A percentile compares a stretch with the other conserved stretches of the same genome.
These are phyloP conservation scores for Aspergillus taichungensis DNA, from an alignment of 495 filamentous ascomycete genomes.

Conservation along the genomic window DNA sequence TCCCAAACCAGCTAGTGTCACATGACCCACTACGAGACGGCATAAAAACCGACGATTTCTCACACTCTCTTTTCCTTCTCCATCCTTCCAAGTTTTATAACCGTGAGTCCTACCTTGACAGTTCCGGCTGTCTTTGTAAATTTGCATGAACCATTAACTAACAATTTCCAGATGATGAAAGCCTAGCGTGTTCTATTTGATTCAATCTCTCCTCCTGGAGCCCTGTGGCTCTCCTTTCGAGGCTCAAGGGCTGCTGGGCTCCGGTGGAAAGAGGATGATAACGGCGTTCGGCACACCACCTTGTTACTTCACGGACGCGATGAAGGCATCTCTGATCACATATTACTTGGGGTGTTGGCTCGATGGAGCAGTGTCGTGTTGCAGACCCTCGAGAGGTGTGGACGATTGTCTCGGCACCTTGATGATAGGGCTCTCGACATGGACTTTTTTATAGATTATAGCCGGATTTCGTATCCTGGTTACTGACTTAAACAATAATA, in stretches of 20 bases:
- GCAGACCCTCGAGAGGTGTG: conserved; percentile 11
- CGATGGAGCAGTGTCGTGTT: not conserved
- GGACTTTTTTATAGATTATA: too few relatives aligned
- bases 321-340: conserved; percentile 90
- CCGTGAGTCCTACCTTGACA: conserved; percentile 51
- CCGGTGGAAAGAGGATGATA: conserved; percentile 74
- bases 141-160: conserved; percentile 24
- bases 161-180: conserved; percentile 89
- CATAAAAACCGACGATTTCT: conserved; percentile 12
- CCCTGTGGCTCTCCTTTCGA: conserved; percentile 77
- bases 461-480: not conserved
- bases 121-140: not conserved
- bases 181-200: conserved; percentile 91
- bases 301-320: conserved; percentile 97
- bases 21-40: conserved; percentile 4
- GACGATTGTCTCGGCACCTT: not conserved
- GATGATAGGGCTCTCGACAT: conserved; percentile 11
- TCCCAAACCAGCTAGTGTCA: conserved; percentile 21
- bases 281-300: conserved; percentile 97
- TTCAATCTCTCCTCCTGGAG: conserved; percentile 55
- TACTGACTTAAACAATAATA: not conserved
- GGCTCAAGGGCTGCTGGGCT: conserved; percentile 83
- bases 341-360: conserved; percentile 37
- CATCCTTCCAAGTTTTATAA: conserved; percentile 98
- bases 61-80: conserved; percentile 45